Base-by-base conservation (phyloP, 192 early-diverging fungal species). In the Phlyctochytrium arcticum region DNA sequence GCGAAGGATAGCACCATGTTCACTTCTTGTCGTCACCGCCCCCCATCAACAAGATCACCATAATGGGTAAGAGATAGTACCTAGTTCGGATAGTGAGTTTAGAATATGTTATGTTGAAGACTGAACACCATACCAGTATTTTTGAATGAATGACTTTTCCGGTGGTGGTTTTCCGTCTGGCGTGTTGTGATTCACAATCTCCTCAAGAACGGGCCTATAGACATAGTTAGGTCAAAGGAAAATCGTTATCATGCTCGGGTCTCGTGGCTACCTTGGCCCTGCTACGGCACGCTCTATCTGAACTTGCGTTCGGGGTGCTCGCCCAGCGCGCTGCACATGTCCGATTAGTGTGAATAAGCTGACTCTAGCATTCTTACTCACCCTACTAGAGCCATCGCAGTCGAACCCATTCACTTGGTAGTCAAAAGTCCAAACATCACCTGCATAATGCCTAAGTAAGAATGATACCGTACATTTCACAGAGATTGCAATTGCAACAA, bases 401-500 rank as follows among this genome's bases (percentile, higher is more conserved):
- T 44, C 39, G 12, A 42, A 46, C 24, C 61, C 60, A 19, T 34
- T 19, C 7, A 70, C 69, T 12, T 58, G 54, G 34, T 70, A 70
- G 55, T 70, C 69, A 15, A 65, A 35, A 29, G 63, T 60, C 61
- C 61, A n/a, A n/a, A n/a, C n/a, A n/a, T n/a, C n/a, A n/a, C n/a
- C n/a, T n/a, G n/a, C n/a, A n/a, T n/a, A n/a, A n/a, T n/a, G n/a
- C n/a, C n/a, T n/a, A n/a, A n/a, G n/a, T n/a, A n/a, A n/a, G n/a
- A n/a, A n/a, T n/a, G n/a, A n/a, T n/a, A n/a, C n/a, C n/a, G n/a
- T n/a, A n/a, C n/a, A n/a, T n/a, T n/a, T n/a, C n/a, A n/a, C n/a
- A n/a, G n/a, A n/a, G n/a, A n/a, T n/a, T n/a, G n/a, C n/a, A n/a
- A n/a, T n/a, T n/a, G n/a, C n/a, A n/a, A n/a, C n/a, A n/a, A n/a